phyloP scores from a whole-genome alignment of 2,329 filamentous ascomycete genomes.

The Aciculosporium take region DNA sequence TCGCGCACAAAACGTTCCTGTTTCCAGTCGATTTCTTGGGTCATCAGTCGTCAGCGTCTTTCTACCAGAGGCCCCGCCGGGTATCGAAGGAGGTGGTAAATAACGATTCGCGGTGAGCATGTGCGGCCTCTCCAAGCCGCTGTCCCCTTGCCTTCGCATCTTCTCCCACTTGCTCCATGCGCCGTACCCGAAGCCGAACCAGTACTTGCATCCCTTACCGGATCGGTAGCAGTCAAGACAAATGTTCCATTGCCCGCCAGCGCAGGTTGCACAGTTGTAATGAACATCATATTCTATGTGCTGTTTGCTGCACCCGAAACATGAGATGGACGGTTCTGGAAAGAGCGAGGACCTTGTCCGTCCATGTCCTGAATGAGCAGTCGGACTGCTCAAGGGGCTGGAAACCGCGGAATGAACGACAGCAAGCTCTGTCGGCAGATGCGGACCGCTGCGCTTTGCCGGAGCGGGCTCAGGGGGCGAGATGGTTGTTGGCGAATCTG shows the following conservation, averaged over 20 bases:
- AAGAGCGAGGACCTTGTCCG: slow-evolving; percentile 37
- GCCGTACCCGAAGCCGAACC: slow-evolving; percentile 72
- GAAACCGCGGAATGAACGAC: slow-evolving; percentile 20
- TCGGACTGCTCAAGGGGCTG: slow-evolving; percentile 19
- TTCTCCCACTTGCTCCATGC: slow-evolving; percentile 56
- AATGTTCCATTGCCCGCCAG: slow-evolving; percentile 58
- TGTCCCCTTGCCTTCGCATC: slow-evolving; percentile 24
- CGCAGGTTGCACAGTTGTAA: slow-evolving; percentile 65
- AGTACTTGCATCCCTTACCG: slow-evolving; percentile 66
- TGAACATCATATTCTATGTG: slow-evolving; percentile 79
- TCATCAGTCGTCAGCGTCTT: slow-evolving; percentile 51
- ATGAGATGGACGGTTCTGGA: slow-evolving; percentile 58
- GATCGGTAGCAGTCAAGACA: slow-evolving; percentile 69
- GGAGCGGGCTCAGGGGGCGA: slow-evolving; percentile 11
- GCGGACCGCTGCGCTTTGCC: slow-evolving; percentile 13
- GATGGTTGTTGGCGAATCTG: slow-evolving; percentile 1
- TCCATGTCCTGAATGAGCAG: slow-evolving; percentile 20
- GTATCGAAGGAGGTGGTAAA: slow-evolving; percentile 30
- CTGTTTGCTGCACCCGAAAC: slow-evolving; percentile 52
- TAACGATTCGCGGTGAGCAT: slow-evolving; percentile 45
- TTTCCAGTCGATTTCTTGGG: slow-evolving; percentile 53
- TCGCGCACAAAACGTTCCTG: slow-evolving; percentile 70
- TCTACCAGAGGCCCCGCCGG: slow-evolving; percentile 39
- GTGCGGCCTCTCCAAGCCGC: slow-evolving; percentile 35
- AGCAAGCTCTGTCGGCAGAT: slow-evolving; percentile 27